These are phyloP conservation scores for Candida mattraensis DNA, from an alignment of 805 yeast genomes.

Conservation along the genomic window DNA sequence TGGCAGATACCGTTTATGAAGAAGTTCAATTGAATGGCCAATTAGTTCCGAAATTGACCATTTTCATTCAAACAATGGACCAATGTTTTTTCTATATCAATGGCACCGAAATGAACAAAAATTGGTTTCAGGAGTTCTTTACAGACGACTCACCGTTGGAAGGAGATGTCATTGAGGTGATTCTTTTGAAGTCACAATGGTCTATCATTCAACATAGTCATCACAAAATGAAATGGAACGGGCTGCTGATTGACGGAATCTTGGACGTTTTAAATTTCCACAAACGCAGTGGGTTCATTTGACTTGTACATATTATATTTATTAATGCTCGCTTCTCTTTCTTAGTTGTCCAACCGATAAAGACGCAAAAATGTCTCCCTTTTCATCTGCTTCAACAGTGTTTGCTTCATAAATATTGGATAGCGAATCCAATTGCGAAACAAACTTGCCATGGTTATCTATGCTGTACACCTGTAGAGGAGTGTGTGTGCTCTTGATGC, in stretches of 20 bases:
- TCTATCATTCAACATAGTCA: conserved; percentile 24
- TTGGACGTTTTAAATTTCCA: conserved; percentile 27
- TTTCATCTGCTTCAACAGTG: conserved; percentile 35
- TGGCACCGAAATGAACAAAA: conserved; percentile 28
- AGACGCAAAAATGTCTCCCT: conserved; percentile 49
- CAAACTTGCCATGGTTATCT: conserved; percentile 25
- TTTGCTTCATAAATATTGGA: conserved; percentile 35
- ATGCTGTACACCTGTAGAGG: conserved; percentile 26
- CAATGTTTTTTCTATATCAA: conserved; percentile 27
- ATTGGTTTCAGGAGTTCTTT: conserved; percentile 29
- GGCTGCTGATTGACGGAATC: conserved; percentile 28
- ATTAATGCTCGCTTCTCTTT: conserved; percentile 63
- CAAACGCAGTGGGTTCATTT: conserved; percentile 25
- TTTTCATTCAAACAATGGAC: conserved; percentile 19
- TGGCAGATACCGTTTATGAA: conserved; percentile 30
- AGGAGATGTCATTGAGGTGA: conserved; percentile 45
- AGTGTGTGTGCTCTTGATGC: conserved; percentile 25
- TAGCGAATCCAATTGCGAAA: conserved; percentile 23
- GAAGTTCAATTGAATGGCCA: conserved; percentile 11
- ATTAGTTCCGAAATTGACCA: conserved; percentile 19
- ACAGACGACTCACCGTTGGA: not conserved
- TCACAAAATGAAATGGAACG: conserved; percentile 27
- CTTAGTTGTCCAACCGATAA: conserved; percentile 53
- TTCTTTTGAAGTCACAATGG: conserved; percentile 46
- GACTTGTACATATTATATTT: conserved; percentile 1